Evolutionary conservation across 2,329 filamentous ascomycete species (phyloP), one percentile per base, ranked within the genome.

Genomic region (Neonectria neomacrospora): DNA sequence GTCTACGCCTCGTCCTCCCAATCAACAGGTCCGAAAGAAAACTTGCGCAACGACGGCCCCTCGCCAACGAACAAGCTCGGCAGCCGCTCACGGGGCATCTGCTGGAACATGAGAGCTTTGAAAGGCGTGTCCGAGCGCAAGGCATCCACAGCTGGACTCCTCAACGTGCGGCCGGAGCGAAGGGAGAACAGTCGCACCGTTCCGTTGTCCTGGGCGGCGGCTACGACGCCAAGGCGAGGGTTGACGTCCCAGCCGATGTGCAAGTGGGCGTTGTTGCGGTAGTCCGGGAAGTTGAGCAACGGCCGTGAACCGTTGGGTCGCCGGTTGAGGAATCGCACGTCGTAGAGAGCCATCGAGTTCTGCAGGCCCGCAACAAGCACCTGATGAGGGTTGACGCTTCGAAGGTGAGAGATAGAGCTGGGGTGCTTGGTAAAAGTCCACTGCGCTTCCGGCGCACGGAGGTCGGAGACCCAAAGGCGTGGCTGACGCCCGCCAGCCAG

Each of bases 271-370:
- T 73, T 71, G 70, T 89, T 90, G 30, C 72, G 71, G 73, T 88
- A 87, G 3, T 73, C 79, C 0, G 79, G 76, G 61, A 89, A 89
- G 0, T 56, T 56, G 9, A 89, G 71, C 2, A 86, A 69, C 0
- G 86, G 81, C 5, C 52, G 64, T 0, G 75, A 71, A 6, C 69
- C 65, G 54, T 71, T 69, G 2, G 67, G 47, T 5, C 62, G 63
- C 41, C 55, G 41, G 44, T 47, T 58, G 22, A 70, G 54, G 66
- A 80, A 86, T 1, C 88, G 85, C 32, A 85, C 64, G 65, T 90
- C 88, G 69, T 88, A 90, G 5, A 89, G 75, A 1, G 79, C 79
- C 77, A 90, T 84, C 56, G 71, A 78, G 70, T 79, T 80, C 32
- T 75, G 69, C 2, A 87, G 75, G 1, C 87, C 86, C 0, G 85